Evolutionary conservation across 805 yeast species (phyloP).

Genomic region (Blastobotrys robertii): DNA sequence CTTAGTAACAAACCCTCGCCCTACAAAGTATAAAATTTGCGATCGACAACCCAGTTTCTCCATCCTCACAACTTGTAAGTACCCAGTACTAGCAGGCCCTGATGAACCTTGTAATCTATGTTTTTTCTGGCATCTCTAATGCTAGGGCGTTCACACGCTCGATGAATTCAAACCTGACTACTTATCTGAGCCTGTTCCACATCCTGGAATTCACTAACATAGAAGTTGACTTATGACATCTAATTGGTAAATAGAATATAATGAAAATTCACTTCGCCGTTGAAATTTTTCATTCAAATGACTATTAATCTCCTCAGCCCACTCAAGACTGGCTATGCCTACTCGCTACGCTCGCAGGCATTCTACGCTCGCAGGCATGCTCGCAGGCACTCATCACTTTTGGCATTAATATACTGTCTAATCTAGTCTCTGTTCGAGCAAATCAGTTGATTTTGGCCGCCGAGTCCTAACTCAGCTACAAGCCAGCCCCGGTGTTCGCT

Average conservation of each 20-base stretch:
- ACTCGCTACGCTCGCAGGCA: too few relatives aligned
- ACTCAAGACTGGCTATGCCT: too few relatives aligned
- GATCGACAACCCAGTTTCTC: too few relatives aligned
- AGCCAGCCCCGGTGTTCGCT: too few relatives aligned
- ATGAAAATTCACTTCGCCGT: background rate
- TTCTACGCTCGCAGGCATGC: too few relatives aligned
- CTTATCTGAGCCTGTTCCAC: conserved; percentile 7
- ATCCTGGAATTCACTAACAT: background rate
- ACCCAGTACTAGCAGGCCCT: background rate
- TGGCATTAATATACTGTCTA: too few relatives aligned
- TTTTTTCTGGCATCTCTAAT: conserved; percentile 25
- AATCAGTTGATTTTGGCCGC: too few relatives aligned
- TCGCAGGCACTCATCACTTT: too few relatives aligned
- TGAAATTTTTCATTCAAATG: background rate
- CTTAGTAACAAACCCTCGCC: too few relatives aligned
- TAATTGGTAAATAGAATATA: background rate
- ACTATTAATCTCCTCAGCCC: background rate
- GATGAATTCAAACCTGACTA: conserved; percentile 22
- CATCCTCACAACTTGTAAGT: background rate
- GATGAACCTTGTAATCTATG: conserved; percentile 13
- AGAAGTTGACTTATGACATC: background rate
- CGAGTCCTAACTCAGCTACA: too few relatives aligned
- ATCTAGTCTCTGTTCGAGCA: too few relatives aligned
- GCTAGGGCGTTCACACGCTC: conserved; percentile 20
- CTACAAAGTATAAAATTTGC: too few relatives aligned